Conservation (phyloP, 495 filamentous ascomycete genomes). For the Bryoglossum gracile region DNA sequence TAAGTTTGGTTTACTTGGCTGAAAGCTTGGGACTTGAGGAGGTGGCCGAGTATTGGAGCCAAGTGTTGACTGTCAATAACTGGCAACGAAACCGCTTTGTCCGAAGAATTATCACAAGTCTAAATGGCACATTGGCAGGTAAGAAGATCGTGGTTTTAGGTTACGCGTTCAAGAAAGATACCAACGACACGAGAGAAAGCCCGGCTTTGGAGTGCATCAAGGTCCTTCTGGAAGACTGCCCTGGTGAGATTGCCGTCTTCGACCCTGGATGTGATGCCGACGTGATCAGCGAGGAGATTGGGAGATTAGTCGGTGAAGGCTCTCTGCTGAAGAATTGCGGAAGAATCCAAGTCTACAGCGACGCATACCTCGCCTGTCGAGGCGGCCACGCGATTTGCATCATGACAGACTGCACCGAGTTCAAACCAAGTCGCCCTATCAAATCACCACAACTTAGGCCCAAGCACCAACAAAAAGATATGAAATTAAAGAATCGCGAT, state of each 20-base stretch:
- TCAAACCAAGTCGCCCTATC: constrained; percentile 30
- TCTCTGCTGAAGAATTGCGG: constrained; percentile 31
- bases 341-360: constrained; percentile 15
- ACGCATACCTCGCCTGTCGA: constrained; percentile 46
- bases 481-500: constrained; percentile 4
- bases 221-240: constrained; percentile 54
- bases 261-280: constrained; percentile 55
- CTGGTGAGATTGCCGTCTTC: constrained; percentile 61
- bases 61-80: constrained; percentile 70
- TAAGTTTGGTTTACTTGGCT: constrained; percentile 67
- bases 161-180: constrained; percentile 79
- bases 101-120: constrained; percentile 51
- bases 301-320: constrained; percentile 32
- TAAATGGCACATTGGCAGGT: constrained; percentile 60
- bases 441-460: background rate
- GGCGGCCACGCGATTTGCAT: constrained; percentile 49
- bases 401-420: constrained; percentile 61
- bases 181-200: constrained; percentile 68
- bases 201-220: constrained; percentile 60
- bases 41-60: constrained; percentile 70
- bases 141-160: constrained; percentile 73
- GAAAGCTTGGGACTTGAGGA: constrained; percentile 62
- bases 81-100: constrained; percentile 65
- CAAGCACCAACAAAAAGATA: background rate
- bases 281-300: constrained; percentile 36